Evolutionary conservation across 2,329 filamentous ascomycete genomes (phyloP), one percentile per base, ranked within the genome.

Genomic region (Aspergillus luchuensis): DNA sequence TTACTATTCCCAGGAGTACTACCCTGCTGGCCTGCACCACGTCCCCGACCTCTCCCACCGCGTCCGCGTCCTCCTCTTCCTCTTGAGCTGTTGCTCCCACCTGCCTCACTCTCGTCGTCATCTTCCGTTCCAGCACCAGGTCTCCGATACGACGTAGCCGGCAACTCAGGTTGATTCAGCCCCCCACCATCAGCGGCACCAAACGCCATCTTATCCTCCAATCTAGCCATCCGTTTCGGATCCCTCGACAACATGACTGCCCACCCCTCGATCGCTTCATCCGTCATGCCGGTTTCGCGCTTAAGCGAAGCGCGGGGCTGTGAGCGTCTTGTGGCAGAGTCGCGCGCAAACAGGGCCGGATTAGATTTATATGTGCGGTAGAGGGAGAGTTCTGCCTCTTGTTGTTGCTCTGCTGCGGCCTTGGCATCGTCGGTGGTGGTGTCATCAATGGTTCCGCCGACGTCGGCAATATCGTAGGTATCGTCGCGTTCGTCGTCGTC

Each of bases 401-500:
- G 56, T 28, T 59, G 84, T 80, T 1, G 45, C 61, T 64, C 10
- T 66, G 66, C 8, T 45, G 62, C 13, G 77, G 77, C 60, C 85
- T 82, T 55, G 5, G 85, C 21, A 43, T 25, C 53, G 38, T 84
- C 81, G n/a, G 86, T 82, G 3, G 73, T 78, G 17, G 84, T 82
- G 67, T 97, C 92, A 3, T 97, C 92, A 3, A 97, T 88, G 0
- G 91, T 91, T 21, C 94, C 93, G 38, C 95, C 95, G 2, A 98
- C 92, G 71, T 98, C 95, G 53, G 88, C 91, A 1, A 89, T 87
- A 69, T 99, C 95, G 72, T 99, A 99, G 0, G 94, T 98, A 74
- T 99, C 95, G 74, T 99, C 95, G 38, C 92, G 87, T 78, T 99
- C 95, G 74, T 99, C 95, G 67, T 98, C 95, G 69, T 98, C 94